These are phyloP conservation scores for Phytophthora rubi DNA, from an alignment of 352 stramenopile species.

Conservation along the genomic window DNA sequence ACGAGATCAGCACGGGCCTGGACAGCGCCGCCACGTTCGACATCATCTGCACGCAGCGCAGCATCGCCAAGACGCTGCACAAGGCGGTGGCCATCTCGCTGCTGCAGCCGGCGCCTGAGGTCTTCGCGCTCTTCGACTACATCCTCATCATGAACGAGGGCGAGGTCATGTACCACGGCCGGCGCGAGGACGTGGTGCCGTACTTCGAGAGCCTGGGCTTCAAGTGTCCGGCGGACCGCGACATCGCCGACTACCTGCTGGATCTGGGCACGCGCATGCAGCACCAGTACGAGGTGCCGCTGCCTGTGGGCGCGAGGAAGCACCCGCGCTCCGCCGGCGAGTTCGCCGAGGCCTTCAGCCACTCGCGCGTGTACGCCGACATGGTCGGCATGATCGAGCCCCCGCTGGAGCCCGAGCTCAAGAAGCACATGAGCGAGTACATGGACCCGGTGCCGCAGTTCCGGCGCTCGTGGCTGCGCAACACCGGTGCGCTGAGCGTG, in stretches of 20 bases:
- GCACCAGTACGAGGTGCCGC: constrained; percentile 41
- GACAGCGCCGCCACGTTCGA: constrained; percentile 63
- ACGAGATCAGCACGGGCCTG: constrained; percentile 77
- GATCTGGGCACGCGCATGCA: constrained; percentile 47
- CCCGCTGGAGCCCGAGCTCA: constrained; percentile 25
- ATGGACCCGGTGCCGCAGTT: constrained; percentile 29
- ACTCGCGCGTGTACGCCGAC: constrained; percentile 32
- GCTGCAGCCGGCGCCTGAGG: constrained; percentile 77
- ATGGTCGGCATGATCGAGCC: constrained; percentile 25
- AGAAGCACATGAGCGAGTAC: constrained; percentile 23
- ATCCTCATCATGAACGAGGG: constrained; percentile 50
- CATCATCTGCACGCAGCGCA: constrained; percentile 35
- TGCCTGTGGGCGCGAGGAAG: constrained; percentile 21
- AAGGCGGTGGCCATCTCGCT: constrained; percentile 71
- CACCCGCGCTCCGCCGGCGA: constrained; percentile 29
- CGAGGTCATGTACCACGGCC: constrained; percentile 44
- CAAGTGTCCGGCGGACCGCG: constrained; percentile 28
- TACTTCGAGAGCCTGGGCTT: constrained; percentile 32
- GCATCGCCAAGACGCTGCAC: constrained; percentile 45
- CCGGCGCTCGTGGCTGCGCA: constrained; percentile 22
- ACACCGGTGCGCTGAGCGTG: constrained; percentile 19
- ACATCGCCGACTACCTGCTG: constrained; percentile 33
- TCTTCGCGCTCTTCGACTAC: constrained; percentile 55
- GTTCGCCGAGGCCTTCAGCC: constrained; percentile 45
- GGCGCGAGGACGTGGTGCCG: constrained; percentile 24